phyloP scores from a whole-genome alignment of 345 rosid genomes.

The Arabidopsis suecica region DNA sequence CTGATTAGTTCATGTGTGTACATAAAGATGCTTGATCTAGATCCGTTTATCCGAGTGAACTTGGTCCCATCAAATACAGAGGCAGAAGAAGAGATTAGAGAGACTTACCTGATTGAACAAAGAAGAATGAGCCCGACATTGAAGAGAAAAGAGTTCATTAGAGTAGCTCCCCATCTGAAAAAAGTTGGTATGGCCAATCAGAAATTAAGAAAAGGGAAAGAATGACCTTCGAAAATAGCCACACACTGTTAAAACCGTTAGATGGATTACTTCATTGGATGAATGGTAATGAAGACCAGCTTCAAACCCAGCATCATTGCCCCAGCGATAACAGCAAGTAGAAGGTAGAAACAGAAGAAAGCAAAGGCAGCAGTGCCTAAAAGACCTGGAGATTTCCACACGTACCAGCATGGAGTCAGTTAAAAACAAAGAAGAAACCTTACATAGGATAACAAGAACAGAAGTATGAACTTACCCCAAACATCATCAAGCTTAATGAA shows the following conservation, averaged over 20 bases:
- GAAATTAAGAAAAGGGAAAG: conserved; percentile 32
- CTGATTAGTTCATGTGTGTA: not conserved
- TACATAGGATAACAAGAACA: conserved; percentile 5
- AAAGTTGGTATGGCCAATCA: conserved; percentile 36
- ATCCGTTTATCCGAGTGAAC: not conserved
- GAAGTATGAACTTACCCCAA: conserved; percentile 71
- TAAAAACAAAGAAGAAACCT: not conserved
- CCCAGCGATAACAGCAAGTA: conserved; percentile 97
- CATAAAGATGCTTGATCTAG: not conserved
- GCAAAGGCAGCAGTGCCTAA: conserved; percentile 98
- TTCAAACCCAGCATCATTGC: conserved; percentile 98
- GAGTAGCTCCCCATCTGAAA: conserved; percentile 98
- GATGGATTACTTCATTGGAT: conserved; percentile 93
- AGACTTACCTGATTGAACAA: conserved; percentile 82
- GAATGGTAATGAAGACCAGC: conserved; percentile 92
- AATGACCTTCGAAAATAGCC: conserved; percentile 12
- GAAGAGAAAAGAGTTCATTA: conserved; percentile 99
- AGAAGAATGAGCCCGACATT: conserved; percentile 95
- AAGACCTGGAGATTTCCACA: conserved; percentile 69
- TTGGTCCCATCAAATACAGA: not conserved
- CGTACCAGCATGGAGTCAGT: conserved; percentile 16
- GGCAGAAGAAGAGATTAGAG: not conserved
- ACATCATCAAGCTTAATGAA: conserved; percentile 94
- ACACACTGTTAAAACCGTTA: conserved; percentile 23
- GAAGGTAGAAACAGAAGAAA: conserved; percentile 97